Percentiles rank a stretch among this genome's conserved stretches.
Evolutionary conservation across 2,329 filamentous ascomycete species (phyloP).

Genomic region (Bimuria novae-zelandiae): DNA sequence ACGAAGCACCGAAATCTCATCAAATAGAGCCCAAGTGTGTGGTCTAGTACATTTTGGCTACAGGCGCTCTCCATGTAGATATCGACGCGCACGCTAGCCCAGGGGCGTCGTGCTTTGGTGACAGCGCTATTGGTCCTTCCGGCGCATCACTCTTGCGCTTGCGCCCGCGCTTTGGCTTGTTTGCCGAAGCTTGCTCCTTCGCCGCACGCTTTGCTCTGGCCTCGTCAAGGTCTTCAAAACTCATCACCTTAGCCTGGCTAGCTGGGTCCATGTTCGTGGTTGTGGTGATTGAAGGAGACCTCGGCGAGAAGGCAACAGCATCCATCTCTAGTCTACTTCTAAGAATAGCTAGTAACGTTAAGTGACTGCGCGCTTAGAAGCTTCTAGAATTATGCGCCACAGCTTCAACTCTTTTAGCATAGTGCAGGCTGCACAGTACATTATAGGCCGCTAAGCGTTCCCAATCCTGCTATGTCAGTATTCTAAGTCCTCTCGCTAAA

Average conservation of each 20-base stretch:
- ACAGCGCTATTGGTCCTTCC: too few species aligned
- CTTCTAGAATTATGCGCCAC: too few species aligned
- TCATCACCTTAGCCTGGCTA: not conserved
- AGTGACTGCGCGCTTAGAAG: too few species aligned
- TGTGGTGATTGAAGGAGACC: too few species aligned
- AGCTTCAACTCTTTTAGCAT: not conserved
- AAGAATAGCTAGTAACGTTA: too few species aligned
- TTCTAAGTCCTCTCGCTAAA: not conserved
- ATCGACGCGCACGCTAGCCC: not conserved
- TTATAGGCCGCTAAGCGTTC: not conserved
- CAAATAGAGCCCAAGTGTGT: not conserved
- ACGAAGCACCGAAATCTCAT: not conserved
- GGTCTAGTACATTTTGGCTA: not conserved
- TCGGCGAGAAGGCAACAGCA: too few species aligned
- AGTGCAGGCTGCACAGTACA: not conserved
- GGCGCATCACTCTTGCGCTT: not conserved
- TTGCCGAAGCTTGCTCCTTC: too few species aligned
- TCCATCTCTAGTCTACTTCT: too few species aligned
- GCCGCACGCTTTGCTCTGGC: not conserved
- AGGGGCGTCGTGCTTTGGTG: too few species aligned
- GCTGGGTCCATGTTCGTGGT: too few species aligned
- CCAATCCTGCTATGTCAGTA: not conserved
- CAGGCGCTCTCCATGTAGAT: not conserved
- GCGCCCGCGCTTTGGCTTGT: not conserved
- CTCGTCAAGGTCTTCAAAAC: not conserved